Evolutionary conservation across 139 green algal species (phyloP).

Genomic region (Raphidocelis subcapitata): DNA sequence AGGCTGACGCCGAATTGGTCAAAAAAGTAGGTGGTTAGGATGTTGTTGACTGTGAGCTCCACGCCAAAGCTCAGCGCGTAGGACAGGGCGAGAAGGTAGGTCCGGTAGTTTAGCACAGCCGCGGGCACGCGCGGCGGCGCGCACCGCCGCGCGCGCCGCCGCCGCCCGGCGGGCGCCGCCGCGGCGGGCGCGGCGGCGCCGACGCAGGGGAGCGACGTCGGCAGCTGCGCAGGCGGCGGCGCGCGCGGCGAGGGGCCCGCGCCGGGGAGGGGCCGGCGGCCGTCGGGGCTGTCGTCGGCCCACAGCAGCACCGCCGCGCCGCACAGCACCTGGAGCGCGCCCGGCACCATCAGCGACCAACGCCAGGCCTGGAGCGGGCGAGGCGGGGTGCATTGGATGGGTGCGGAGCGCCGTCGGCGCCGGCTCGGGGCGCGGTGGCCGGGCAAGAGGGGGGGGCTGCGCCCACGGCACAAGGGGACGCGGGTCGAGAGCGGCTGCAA

Average conservation of each 20-base stretch:
- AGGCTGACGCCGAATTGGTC: constrained; percentile 74
- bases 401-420: background rate
- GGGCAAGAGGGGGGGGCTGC: no score
- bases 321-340: constrained; percentile 65
- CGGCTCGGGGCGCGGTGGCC: no score
- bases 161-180: constrained; percentile 25
- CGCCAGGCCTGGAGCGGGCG: constrained; percentile 74
- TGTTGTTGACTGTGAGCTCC: constrained; percentile 86
- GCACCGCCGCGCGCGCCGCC: constrained; percentile 53
- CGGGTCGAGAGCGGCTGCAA: background rate
- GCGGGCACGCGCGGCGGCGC: background rate
- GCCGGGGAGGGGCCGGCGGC: constrained; percentile 59
- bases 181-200: background rate
- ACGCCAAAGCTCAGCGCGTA: constrained; percentile 87
- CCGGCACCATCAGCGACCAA: constrained; percentile 81
- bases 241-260: no score
- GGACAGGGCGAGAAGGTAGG: constrained; percentile 61
- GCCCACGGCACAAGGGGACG: background rate
- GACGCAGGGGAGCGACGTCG: no score
- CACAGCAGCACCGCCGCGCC: constrained; percentile 57
- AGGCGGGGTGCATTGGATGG: background rate
- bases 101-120: constrained; percentile 61
- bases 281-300: constrained; percentile 78
- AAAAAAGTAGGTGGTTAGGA: constrained; percentile 67
- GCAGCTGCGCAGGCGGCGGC: no score